phyloP scores from a whole-genome alignment of 352 stramenopile species.

The Phytophthora niederhauseri region DNA sequence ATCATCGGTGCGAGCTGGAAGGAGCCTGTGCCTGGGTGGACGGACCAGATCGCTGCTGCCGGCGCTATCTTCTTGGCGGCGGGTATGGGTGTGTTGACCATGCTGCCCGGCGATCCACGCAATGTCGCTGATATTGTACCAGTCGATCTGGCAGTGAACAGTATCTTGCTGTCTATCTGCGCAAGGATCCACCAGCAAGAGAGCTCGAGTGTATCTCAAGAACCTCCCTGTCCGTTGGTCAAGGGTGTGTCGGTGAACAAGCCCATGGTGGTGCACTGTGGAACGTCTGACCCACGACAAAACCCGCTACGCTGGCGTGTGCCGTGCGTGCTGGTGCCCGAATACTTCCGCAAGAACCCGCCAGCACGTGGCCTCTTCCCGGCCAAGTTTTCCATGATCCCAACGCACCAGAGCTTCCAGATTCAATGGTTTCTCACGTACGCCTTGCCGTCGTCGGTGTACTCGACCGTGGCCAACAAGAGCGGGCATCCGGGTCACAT shows the following conservation, averaged over 20 bases:
- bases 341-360: slow-evolving; percentile 80
- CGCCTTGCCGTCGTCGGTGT: slow-evolving; percentile 78
- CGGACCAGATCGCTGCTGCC: slow-evolving; percentile 80
- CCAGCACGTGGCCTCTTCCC: slow-evolving; percentile 56
- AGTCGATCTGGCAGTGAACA: slow-evolving; percentile 84
- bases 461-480: slow-evolving; percentile 77
- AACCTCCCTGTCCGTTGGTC: slow-evolving; percentile 10
- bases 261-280: slow-evolving; percentile 74
- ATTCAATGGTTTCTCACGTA: slow-evolving; percentile 87
- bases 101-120: slow-evolving; percentile 76
- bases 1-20: slow-evolving; percentile 91
- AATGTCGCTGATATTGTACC: slow-evolving; percentile 87
- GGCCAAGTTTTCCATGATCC: slow-evolving; percentile 79
- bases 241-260: slow-evolving; percentile 29
- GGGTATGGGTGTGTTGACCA: slow-evolving; percentile 80
- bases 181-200: slow-evolving; percentile 39
- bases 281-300: slow-evolving; percentile 76
- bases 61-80: slow-evolving; percentile 82
- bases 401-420: slow-evolving; percentile 81
- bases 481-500: slow-evolving; percentile 66
- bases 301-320: slow-evolving; percentile 86
- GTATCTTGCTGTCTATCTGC: slow-evolving; percentile 62
- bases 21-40: slow-evolving; percentile 84
- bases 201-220: slow-evolving; percentile 11
- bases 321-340: slow-evolving; percentile 56